Base-by-base conservation (phyloP, 2,329 filamentous ascomycete species). In the Penicillium expansum region DNA sequence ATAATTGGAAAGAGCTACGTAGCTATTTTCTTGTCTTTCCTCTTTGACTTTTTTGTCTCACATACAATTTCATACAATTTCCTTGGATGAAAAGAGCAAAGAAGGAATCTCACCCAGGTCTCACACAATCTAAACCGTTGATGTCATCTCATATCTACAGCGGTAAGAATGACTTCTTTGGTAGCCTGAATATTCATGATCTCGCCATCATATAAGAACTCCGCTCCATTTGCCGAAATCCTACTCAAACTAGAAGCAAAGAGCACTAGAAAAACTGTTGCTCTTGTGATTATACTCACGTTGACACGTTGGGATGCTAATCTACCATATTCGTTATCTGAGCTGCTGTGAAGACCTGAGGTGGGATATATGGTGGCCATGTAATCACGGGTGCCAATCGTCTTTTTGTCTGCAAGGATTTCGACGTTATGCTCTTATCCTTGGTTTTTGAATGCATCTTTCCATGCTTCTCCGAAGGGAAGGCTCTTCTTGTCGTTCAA, bases 151-250 rank as follows among this genome's bases (percentile, higher is more conserved):
- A 20, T n/a, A 11, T 5, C 14, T 38, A 13, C 18, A 0, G 76
- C 76, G 1, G 76, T 72, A 4, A 82, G 62, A 39, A 81, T 73
- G 1, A 80, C 71, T 54, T 80, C 79, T 35, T 66, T 69, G 5
- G 52, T 56, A 18, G 62, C 62, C 6, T 48, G 41, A 16, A 62
- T 38, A 0, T 20, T 57, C 32, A 29, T 14, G 2, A 9, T 24
- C 9, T 57, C 27, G 1, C 58, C 55, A 18, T 56, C 29, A 1
- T 42, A 27, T 5, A 22, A 22, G 18, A 65, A 39, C 10, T 59
- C 38, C 5, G 55, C 60, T 0, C 52, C 58, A 10, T 35, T 57
- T 2, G 55, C 62, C 2, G 42, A 45, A 2, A 35, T 10, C 14
- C 37, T 39, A 1, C 18, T 9, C 2, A 20, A 33, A 3, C 1